Conservation (phyloP, 148 eudicot genomes). For the Rhododendron ovatum region DNA sequence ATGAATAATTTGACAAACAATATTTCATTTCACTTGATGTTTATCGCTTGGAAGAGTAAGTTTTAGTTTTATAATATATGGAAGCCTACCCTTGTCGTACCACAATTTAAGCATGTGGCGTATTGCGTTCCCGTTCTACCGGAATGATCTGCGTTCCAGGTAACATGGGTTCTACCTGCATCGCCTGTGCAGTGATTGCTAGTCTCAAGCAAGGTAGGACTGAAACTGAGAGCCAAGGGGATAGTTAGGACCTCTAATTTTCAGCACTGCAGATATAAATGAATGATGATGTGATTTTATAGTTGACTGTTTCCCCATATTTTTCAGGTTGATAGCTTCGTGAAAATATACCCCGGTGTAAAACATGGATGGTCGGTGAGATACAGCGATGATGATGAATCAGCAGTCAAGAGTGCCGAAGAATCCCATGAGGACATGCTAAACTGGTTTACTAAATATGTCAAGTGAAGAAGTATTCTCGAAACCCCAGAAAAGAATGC, state of each 20-base stretch:
- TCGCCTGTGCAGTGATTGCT: not conserved
- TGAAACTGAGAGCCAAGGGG: not conserved
- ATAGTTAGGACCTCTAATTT: not conserved
- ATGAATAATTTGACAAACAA: too few species aligned
- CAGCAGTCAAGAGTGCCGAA: constrained; percentile 34
- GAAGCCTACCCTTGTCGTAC: too few species aligned
- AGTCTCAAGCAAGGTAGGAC: not conserved
- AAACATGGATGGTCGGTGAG: constrained; percentile 33
- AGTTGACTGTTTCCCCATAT: not conserved
- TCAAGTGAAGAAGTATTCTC: constrained; percentile 18
- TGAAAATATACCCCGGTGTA: constrained; percentile 42
- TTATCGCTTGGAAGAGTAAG: too few species aligned
- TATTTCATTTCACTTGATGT: too few species aligned
- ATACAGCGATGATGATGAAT: constrained; percentile 23
- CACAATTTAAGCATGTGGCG: too few species aligned
- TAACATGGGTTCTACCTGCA: too few species aligned
- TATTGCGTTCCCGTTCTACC: too few species aligned
- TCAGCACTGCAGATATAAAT: not conserved
- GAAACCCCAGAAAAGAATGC: not conserved
- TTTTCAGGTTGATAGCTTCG: constrained; percentile 29
- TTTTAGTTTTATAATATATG: too few species aligned
- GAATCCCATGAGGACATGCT: constrained; percentile 36
- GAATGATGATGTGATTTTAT: not conserved
- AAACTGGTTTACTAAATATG: constrained; percentile 27
- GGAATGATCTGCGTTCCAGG: too few species aligned